These are phyloP conservation scores for Bryum argenteum DNA, from an alignment of 225 moss, liverwort and hornwort species.

Conservation along the genomic window DNA sequence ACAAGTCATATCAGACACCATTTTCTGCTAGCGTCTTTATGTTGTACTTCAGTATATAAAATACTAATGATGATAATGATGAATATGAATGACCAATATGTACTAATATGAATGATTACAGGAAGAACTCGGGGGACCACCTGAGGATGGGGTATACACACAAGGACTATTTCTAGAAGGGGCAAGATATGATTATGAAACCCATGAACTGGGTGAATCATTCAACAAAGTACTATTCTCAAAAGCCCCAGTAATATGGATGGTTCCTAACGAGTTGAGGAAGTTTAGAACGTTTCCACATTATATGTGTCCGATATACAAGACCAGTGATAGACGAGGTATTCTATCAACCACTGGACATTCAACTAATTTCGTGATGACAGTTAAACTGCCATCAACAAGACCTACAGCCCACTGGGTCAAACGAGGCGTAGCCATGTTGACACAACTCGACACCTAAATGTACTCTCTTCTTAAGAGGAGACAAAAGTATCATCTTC, in stretches of 20 bases:
- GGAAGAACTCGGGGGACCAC: slow-evolving; percentile 45
- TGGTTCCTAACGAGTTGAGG: slow-evolving; percentile 69
- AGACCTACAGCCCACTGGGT: slow-evolving; percentile 68
- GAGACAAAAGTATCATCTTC: neutral
- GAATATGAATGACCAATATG: too few relatives aligned
- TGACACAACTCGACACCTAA: slow-evolving; percentile 72
- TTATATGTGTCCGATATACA: slow-evolving; percentile 77
- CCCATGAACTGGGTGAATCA: slow-evolving; percentile 77
- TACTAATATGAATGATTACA: neutral
- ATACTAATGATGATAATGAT: too few relatives aligned
- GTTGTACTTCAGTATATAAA: too few relatives aligned
- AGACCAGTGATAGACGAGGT: slow-evolving; percentile 81
- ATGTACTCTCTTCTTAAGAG: neutral
- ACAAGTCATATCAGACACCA: too few relatives aligned
- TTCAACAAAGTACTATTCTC: slow-evolving; percentile 69
- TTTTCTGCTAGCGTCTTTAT: too few relatives aligned
- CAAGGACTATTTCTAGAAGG: slow-evolving; percentile 71
- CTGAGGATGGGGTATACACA: slow-evolving; percentile 65
- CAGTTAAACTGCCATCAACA: slow-evolving; percentile 72
- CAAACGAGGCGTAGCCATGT: slow-evolving; percentile 81
- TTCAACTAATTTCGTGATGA: slow-evolving; percentile 92
- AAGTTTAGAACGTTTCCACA: slow-evolving; percentile 66
- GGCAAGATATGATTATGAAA: slow-evolving; percentile 67
- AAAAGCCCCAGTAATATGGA: slow-evolving; percentile 66
- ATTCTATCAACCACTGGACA: slow-evolving; percentile 86